Base-by-base conservation (phyloP, 208 protist species). In the Naegleria gruberi region DNA sequence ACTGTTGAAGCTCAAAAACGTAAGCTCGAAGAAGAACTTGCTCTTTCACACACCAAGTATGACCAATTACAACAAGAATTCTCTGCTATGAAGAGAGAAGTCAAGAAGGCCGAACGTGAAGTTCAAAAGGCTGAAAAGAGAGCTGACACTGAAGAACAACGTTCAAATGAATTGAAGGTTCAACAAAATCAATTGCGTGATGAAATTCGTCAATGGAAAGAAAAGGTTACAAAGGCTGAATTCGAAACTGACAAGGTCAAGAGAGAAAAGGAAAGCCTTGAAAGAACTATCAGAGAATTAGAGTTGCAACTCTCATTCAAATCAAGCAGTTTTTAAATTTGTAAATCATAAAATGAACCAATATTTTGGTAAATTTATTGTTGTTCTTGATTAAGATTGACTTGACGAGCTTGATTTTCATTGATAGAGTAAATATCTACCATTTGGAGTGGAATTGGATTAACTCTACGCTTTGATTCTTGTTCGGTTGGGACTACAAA, bases 51-150 rank as follows among this genome's bases (percentile, higher is more conserved):
- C 30, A 15, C 34, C 12, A 84, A 84, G 81, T 30, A 45, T 45
- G 81, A 84, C 12, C 12, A 84, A 84, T 34, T 84, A 5, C 42
- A 42, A 84, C 81, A 84, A 84, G 81, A 84, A 45, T 26, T 84
- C 8, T 30, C 5, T 43, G 8, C 12, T 30, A 17, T 40, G 17
- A 84, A 84, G 81, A 84, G 81, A 45, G 42, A 42, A 45, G 81
- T 46, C 5, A 84, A 84, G 81, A 84, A 84, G 81, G 42, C 34
- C 10, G 81, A 84, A 44, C 12, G 81, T 40, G 81, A 84, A 30
- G n/a, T 84, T 84, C 42, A 42, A 45, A 42, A 34, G 15, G 81
- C 81, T 44, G 34, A 42, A n/a, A 42, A 44, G 30, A 84, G 44
- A 26, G 34, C 81, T 30, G 81, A 84, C 3, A 23, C 40, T 83